A percentile compares a stretch with the other conserved stretches of the same genome.
Conservation (phyloP, 1,284 basidiomycete species). For the Quambalaria eucalypti region DNA sequence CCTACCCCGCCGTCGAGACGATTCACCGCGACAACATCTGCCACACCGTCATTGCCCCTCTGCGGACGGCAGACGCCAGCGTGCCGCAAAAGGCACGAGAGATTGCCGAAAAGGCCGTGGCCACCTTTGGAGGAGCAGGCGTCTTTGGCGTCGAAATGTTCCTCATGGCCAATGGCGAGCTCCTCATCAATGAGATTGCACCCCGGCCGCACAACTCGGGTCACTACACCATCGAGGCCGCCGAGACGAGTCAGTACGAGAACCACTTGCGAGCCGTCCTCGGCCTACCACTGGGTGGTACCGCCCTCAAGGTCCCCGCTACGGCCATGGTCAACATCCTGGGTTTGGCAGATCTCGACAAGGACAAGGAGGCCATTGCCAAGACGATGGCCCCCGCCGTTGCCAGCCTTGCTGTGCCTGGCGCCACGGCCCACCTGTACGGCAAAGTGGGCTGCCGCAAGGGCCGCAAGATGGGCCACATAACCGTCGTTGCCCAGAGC, state of each 20-base stretch:
- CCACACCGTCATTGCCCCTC: slow-evolving; percentile 80
- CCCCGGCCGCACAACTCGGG: slow-evolving; percentile 98
- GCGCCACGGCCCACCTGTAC: slow-evolving; percentile 79
- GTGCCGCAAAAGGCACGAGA: slow-evolving; percentile 60
- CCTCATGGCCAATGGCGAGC: slow-evolving; percentile 70
- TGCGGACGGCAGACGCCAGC: slow-evolving; percentile 48
- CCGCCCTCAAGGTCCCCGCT: slow-evolving; percentile 74
- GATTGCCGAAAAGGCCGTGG: slow-evolving; percentile 75
- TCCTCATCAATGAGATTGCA: slow-evolving; percentile 93
- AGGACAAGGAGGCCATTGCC: slow-evolving; percentile 34
- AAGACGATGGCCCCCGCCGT: slow-evolving; percentile 41
- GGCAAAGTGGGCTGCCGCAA: slow-evolving; percentile 82
- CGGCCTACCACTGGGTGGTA: slow-evolving; percentile 77
- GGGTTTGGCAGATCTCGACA: slow-evolving; percentile 39
- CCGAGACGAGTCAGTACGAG: slow-evolving; percentile 90
- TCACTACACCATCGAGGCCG: slow-evolving; percentile 98
- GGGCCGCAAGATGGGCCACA: slow-evolving; percentile 96
- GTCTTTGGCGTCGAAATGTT: slow-evolving; percentile 99
- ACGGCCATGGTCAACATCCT: slow-evolving; percentile 93
- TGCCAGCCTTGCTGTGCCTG: slow-evolving; percentile 54
- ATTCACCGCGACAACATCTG: slow-evolving; percentile 90
- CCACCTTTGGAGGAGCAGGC: slow-evolving; percentile 73
- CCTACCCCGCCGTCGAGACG: slow-evolving; percentile 91
- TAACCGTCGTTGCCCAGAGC: slow-evolving; percentile 75
- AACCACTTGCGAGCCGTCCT: slow-evolving; percentile 97